A percentile compares a stretch with the other conserved stretches of the same genome.
Conservation (phyloP, 306 rosid species). For the Cicer chorassanicum region DNA sequence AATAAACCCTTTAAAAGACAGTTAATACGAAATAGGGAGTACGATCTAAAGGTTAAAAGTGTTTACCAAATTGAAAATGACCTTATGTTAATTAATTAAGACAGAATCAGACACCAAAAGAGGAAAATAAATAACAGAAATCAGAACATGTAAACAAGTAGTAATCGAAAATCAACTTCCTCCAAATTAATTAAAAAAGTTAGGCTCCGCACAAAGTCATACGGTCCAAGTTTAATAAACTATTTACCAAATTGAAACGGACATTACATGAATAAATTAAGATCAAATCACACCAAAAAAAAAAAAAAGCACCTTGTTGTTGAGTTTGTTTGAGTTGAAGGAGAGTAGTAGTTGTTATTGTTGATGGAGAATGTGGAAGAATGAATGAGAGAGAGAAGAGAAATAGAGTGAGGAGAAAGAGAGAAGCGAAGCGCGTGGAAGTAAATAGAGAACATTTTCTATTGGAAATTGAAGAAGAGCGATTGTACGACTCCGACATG, state of each 20-base stretch:
- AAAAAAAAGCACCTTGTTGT: slow-evolving; percentile 14
- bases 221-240: slow-evolving; percentile 26
- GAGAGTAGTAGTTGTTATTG: neutral
- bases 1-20: too few relatives aligned
- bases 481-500: neutral
- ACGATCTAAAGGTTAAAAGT: neutral
- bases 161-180: neutral
- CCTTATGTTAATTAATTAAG: neutral
- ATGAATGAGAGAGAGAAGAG: slow-evolving; percentile 38
- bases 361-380: slow-evolving; percentile 5
- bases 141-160: neutral
- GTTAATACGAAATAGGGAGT: too few relatives aligned
- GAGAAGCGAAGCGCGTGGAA: slow-evolving; percentile 20
- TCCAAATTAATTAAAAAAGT: neutral
- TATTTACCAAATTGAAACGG: neutral
- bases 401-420: slow-evolving; percentile 14
- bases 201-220: neutral
- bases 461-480: neutral
- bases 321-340: slow-evolving; percentile 22
- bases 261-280: neutral
- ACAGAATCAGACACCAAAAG: neutral
- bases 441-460: neutral
- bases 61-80: neutral
- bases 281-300: neutral
- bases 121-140: neutral